Percentiles rank a stretch among this genome's conserved stretches.
phyloP scores from a whole-genome alignment of 2,329 filamentous ascomycete genomes.

The Colletotrichum phormii region DNA sequence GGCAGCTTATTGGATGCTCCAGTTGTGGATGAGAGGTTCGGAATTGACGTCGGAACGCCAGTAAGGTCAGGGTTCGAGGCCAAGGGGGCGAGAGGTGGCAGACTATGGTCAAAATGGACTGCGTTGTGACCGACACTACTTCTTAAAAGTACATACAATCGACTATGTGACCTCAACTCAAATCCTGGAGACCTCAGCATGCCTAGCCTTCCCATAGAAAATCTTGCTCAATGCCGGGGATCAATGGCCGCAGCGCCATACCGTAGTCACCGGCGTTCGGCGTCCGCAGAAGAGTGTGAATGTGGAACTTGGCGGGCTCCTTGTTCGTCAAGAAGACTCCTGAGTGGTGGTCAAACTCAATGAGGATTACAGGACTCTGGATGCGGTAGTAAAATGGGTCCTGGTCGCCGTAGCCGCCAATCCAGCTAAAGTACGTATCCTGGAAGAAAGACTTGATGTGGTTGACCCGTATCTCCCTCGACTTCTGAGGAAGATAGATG shows the following conservation, averaged over 20 bases:
- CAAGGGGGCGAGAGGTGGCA: not conserved
- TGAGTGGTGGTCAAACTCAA: slow-evolving; percentile 85
- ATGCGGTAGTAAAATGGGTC: slow-evolving; percentile 84
- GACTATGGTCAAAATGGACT: not conserved
- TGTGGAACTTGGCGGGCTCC: slow-evolving; percentile 82
- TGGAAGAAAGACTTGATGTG: slow-evolving; percentile 66
- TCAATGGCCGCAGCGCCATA: slow-evolving; percentile 57
- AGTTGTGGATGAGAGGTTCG: not conserved
- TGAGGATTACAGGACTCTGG: slow-evolving; percentile 78
- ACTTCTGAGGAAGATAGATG: slow-evolving; percentile 71
- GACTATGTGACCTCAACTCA: not conserved
- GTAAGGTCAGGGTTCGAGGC: not conserved
- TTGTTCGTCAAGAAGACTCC: slow-evolving; percentile 81
- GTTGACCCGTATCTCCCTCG: slow-evolving; percentile 65
- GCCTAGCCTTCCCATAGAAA: slow-evolving; percentile 55
- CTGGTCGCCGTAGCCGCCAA: slow-evolving; percentile 73
- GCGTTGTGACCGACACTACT: not conserved
- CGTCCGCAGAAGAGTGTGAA: slow-evolving; percentile 78
- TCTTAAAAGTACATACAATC: not conserved
- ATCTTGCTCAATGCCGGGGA: slow-evolving; percentile 51
- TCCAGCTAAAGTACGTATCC: slow-evolving; percentile 87
- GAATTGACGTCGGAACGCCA: not conserved
- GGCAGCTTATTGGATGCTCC: not conserved
- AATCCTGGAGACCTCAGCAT: not conserved
- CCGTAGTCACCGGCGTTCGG: slow-evolving; percentile 85